Conservation (phyloP, 2,329 filamentous ascomycete species). For the Xylaria sp. region DNA sequence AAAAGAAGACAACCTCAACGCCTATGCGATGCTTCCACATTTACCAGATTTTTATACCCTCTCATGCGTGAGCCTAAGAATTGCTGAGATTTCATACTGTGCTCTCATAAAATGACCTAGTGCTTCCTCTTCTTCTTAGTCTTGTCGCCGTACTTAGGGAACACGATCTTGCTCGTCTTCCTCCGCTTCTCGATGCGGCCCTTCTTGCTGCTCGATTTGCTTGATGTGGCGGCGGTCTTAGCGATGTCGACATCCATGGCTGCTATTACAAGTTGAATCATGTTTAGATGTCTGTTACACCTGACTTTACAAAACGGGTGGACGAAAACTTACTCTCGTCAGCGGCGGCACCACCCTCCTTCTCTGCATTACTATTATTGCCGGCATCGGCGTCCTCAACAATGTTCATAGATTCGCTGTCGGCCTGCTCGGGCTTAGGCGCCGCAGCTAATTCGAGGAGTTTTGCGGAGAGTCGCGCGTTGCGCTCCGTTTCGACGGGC, state of each 20-base stretch:
- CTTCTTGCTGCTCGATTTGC: constrained; percentile 56
- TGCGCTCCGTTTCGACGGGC: constrained; percentile 80
- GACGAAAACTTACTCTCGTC: constrained; percentile 46
- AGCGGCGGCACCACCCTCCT: constrained; percentile 44
- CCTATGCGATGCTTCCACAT: constrained; percentile 38
- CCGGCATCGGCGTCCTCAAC: constrained; percentile 47
- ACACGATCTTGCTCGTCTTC: constrained; percentile 68
- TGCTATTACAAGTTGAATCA: constrained; percentile 38
- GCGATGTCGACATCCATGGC: constrained; percentile 68
- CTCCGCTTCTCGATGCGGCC: constrained; percentile 65
- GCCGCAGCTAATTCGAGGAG: constrained; percentile 82
- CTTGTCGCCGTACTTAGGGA: constrained; percentile 66
- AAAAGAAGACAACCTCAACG: constrained; percentile 41
- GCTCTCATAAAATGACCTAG: constrained; percentile 13
- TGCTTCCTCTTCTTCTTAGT: constrained; percentile 54
- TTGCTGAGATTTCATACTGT: not conserved
- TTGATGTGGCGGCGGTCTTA: constrained; percentile 50
- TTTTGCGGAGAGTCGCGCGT: constrained; percentile 85
- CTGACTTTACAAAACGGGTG: not conserved
- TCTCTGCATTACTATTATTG: constrained; percentile 23
- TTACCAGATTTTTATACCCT: constrained; percentile 43
- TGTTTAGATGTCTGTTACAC: constrained; percentile 30
- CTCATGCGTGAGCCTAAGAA: not conserved
- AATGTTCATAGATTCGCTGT: constrained; percentile 61
- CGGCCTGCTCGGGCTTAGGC: constrained; percentile 69